Evolutionary conservation across 108 stramenopile genomes (phyloP), one percentile per base, ranked within the genome.

Genomic region (Mediolabrus comicus): DNA sequence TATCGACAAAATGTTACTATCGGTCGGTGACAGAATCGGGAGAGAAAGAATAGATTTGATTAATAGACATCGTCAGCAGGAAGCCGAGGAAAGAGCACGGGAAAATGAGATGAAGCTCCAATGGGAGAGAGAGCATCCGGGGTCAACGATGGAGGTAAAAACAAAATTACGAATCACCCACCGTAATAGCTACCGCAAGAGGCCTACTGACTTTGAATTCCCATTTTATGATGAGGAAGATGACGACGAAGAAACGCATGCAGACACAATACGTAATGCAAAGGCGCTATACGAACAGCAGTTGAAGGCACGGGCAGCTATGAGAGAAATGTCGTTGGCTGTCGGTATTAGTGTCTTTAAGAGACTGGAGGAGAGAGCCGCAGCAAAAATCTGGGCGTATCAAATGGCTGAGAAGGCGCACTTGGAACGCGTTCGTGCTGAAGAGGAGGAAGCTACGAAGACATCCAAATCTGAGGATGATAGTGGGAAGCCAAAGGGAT

Each of bases 181-280:
- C 31, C 71, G 60, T 22, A 62, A 55, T 24, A 49, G 30, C 35
- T 64, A 68, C 19, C 70, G 85, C 36, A 70, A 84, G 19, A 78
- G 85, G 29, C 43, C 72, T 10, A 71, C 84, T 17, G 89, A 94
- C 61, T 91, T 94, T 75, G 93, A 94, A 53, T 71, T 88, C 65
- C 92, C 90, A 2, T 92, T 85, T 69, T 89, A 88, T 66, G 92
- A 94, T 51, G 92, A 94, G 36, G 89, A 87, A 76, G 83, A 89
- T 24, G 79, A 88, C 25, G 83, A 84, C 58, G 89, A 92, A 58
- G 77, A 79, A 34, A 86, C 90, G 1, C 80, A 87, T 53, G 65
- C 81, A 26, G 93, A 94, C 43, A 77, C 84, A 2, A 59, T 87
- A 49, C 66, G 78, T 41, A 75, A 89, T 36, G 89, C 88, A 35